These are phyloP conservation scores for Hyphodiscus hymeniophilus DNA, from an alignment of 495 filamentous ascomycete genomes.

Conservation along the genomic window DNA sequence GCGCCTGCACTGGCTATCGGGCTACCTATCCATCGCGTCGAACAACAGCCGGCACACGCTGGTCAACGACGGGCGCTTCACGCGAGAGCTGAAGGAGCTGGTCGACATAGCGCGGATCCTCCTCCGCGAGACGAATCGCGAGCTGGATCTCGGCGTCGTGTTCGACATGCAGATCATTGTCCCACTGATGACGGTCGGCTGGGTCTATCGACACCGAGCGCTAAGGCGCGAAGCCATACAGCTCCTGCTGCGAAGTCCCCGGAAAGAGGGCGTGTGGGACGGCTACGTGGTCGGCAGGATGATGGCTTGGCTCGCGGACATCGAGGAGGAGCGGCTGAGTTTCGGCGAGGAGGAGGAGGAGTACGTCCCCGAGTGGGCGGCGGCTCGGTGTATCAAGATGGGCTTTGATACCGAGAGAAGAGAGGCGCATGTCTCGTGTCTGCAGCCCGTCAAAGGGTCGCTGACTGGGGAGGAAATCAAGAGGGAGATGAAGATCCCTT, in stretches of 20 bases:
- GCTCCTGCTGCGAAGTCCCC: conserved; percentile 26
- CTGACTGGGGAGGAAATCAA: background rate
- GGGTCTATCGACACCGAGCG: conserved; percentile 25
- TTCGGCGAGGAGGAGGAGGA: background rate
- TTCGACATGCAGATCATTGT: conserved; percentile 30
- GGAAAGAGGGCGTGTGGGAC: conserved; percentile 41
- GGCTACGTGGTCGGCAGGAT: conserved; percentile 15
- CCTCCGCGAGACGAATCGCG: background rate
- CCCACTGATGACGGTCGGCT: conserved; percentile 16
- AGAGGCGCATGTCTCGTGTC: conserved; percentile 8
- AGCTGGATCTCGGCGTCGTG: background rate
- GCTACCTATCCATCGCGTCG: conserved; percentile 11
- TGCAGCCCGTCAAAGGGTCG: conserved; percentile 8
- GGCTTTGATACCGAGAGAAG: conserved; percentile 8
- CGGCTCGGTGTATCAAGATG: conserved; percentile 12
- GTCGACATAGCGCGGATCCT: conserved; percentile 11
- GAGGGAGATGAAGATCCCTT: conserved; percentile 11
- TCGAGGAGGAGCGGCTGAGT: conserved; percentile 12
- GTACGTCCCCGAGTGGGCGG: conserved; percentile 15
- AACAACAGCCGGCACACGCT: conserved; percentile 9
- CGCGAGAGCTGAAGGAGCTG: conserved; percentile 14
- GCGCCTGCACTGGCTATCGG: conserved; percentile 13
- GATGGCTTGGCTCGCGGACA: conserved; percentile 10
- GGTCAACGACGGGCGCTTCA: conserved; percentile 9
- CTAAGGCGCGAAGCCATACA: conserved; percentile 33